These are phyloP conservation scores for Singerocomus inundabilis DNA, from an alignment of 1,284 basidiomycete genomes.

Conservation along the genomic window DNA sequence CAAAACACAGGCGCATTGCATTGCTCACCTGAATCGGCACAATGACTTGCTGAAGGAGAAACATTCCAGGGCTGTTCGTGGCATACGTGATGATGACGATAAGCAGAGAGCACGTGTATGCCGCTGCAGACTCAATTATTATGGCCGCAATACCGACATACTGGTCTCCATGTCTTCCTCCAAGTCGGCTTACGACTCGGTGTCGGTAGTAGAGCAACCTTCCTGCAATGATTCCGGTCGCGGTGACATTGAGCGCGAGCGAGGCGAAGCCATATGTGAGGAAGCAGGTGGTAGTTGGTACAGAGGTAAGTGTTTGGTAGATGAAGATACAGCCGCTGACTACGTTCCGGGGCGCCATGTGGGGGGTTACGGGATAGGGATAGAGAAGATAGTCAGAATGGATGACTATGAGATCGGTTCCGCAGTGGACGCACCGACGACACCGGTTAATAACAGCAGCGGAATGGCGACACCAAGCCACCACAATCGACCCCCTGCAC, in stretches of 20 bases:
- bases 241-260: slow-evolving; percentile 12
- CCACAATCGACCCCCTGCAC: slow-evolving; percentile 2
- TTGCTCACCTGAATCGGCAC: slow-evolving; percentile 14
- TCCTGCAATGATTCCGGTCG: slow-evolving; percentile 15
- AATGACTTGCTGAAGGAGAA: slow-evolving; percentile 5
- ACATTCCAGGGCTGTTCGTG: slow-evolving; percentile 1
- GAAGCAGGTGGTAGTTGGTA: background rate
- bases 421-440: slow-evolving; percentile 10
- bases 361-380: too few species aligned
- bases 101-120: slow-evolving; percentile 11
- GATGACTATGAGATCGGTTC: background rate
- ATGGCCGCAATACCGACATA: slow-evolving; percentile 7
- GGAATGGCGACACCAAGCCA: slow-evolving; percentile 5
- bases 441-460: background rate
- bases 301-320: background rate
- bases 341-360: background rate
- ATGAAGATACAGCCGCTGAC: slow-evolving; percentile 11
- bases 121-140: slow-evolving; percentile 15
- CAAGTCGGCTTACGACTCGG: slow-evolving; percentile 5
- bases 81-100: slow-evolving; percentile 7
- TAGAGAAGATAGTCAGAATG: background rate
- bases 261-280: slow-evolving; percentile 10
- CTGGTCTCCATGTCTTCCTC: slow-evolving; percentile 4
- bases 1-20: too few species aligned
- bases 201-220: slow-evolving; percentile 12